phyloP scores from a whole-genome alignment of 1,139 yeast species.

The Eremothecium gossypii region DNA sequence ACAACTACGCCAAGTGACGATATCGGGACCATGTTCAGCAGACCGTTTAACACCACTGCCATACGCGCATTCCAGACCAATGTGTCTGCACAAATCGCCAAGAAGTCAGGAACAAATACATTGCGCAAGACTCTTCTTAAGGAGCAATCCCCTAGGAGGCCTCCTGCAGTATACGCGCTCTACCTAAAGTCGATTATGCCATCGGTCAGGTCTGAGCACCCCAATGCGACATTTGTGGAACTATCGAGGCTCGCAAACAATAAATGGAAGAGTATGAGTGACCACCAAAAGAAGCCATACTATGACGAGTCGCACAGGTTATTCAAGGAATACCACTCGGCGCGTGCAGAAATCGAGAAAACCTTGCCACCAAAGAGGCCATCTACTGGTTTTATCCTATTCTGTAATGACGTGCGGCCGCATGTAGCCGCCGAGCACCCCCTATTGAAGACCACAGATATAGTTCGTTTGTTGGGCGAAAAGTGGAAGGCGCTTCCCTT shows the following conservation, averaged over 20 bases:
- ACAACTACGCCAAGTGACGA: too few relatives aligned
- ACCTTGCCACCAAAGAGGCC: conserved; percentile 26
- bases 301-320: conserved; percentile 5
- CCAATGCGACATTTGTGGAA: conserved; percentile 12
- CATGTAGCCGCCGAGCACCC: conserved; percentile 18
- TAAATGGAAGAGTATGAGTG: conserved; percentile 8
- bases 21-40: too few relatives aligned
- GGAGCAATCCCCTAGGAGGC: conserved; percentile 24
- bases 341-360: conserved; percentile 7
- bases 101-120: too few relatives aligned
- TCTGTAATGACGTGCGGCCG: conserved; percentile 14
- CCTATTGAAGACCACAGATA: conserved; percentile 12
- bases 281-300: conserved; percentile 9
- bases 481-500: conserved; percentile 25
- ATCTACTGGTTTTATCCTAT: conserved; percentile 18
- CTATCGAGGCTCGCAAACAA: conserved; percentile 9
- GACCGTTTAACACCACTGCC: too few relatives aligned
- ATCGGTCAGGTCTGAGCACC: conserved; percentile 12
- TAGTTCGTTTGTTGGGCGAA: conserved; percentile 20
- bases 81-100: too few relatives aligned
- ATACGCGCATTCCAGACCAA: too few relatives aligned
- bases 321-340: conserved; percentile 6
- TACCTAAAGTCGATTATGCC: conserved; percentile 16
- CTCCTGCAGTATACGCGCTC: conserved; percentile 19
- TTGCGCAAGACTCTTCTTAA: background rate